Evolutionary conservation across 768 basidiomycete species (phyloP).

Genomic region (Rossbeevera mucosa): DNA sequence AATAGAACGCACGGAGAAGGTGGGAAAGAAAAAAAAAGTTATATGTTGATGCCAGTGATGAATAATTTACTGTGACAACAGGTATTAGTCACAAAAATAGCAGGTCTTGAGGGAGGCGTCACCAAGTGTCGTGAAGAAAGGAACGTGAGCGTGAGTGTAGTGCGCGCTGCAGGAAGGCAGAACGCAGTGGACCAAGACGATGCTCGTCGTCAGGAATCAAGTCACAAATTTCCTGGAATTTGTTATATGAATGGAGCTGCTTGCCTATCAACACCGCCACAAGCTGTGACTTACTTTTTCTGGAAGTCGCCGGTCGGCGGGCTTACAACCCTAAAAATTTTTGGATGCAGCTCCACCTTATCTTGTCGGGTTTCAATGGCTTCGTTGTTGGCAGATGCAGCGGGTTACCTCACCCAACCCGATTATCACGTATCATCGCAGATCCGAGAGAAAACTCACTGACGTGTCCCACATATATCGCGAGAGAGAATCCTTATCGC

Average conservation of each 20-base stretch:
- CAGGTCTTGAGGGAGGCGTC: background rate
- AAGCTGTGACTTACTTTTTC: conserved; percentile 15
- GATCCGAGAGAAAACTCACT: conserved; percentile 1
- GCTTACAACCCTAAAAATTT: too few species aligned
- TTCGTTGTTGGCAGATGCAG: background rate
- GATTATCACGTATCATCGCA: background rate
- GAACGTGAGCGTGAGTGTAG: conserved; percentile 7
- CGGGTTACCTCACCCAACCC: background rate
- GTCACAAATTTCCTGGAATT: conserved; percentile 18
- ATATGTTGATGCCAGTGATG: conserved; percentile 1
- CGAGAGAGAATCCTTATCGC: conserved; percentile 14
- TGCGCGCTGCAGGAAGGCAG: conserved; percentile 2
- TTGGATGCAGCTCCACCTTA: too few species aligned
- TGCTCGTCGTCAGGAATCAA: conserved; percentile 16
- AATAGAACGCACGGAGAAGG: conserved; percentile 10
- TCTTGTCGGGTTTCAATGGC: background rate
- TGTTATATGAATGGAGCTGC: conserved; percentile 20
- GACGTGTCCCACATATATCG: conserved; percentile 10
- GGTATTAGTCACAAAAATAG: conserved; percentile 7
- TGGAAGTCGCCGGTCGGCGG: background rate
- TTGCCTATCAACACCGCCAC: conserved; percentile 20
- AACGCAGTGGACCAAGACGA: conserved; percentile 1
- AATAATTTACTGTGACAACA: conserved; percentile 16
- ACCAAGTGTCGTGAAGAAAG: conserved; percentile 19
- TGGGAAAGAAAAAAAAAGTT: background rate